phyloP scores from a whole-genome alignment of 208 protist species.

The Balamuthia mandrillaris region DNA sequence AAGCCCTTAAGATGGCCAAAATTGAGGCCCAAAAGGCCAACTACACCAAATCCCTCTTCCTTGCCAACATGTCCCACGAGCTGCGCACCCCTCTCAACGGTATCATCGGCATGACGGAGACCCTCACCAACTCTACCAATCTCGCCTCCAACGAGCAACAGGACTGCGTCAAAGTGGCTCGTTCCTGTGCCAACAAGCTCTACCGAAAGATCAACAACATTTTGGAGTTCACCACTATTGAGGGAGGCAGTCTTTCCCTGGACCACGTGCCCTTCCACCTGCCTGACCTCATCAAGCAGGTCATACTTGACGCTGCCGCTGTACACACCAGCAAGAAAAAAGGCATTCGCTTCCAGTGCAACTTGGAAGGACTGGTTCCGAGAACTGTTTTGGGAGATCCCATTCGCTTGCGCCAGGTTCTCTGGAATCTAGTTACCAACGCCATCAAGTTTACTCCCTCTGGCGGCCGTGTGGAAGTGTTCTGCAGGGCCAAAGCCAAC shows the following conservation, averaged over 20 bases:
- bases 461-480: background rate
- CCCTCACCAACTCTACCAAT: too few species aligned
- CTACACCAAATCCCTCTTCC: too few species aligned
- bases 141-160: too few species aligned
- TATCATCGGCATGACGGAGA: background rate
- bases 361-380: background rate
- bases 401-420: background rate
- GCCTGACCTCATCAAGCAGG: background rate
- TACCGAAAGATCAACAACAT: conserved; percentile 13
- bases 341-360: background rate
- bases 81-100: background rate
- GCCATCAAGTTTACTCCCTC: background rate
- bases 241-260: conserved; percentile 28
- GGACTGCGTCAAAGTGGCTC: too few species aligned
- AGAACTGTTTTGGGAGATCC: background rate
- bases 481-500: too few species aligned
- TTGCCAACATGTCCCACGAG: too few species aligned
- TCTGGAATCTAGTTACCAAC: background rate
- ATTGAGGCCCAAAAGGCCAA: too few species aligned
- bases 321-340: background rate
- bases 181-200: background rate
- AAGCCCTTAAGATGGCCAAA: too few species aligned
- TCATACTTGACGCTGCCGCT: background rate
- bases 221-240: conserved; percentile 30
- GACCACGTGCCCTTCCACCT: conserved; percentile 26